These are phyloP conservation scores for Nicotiana tomentosiformis DNA, from an alignment of 257 asterid genomes.

Conservation along the genomic window DNA sequence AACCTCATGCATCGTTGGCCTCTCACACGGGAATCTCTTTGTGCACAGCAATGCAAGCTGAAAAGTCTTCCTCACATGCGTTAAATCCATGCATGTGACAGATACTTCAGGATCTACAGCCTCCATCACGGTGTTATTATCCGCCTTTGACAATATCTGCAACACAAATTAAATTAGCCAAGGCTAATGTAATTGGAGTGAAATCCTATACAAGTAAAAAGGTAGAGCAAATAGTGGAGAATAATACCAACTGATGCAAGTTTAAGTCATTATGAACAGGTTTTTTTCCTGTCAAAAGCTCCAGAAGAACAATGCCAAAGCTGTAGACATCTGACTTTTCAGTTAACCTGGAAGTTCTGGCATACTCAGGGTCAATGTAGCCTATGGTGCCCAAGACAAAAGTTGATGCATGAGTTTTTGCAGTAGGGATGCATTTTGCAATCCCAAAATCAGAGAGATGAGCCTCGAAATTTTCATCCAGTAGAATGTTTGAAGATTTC, in stretches of 20 bases:
- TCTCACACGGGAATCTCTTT: conserved; percentile 53
- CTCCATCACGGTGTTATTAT: conserved; percentile 80
- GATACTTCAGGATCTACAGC: conserved; percentile 89
- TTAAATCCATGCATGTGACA: conserved; percentile 67
- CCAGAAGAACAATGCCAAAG: conserved; percentile 90
- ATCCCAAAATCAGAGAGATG: conserved; percentile 94
- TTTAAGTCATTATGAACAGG: conserved; percentile 80
- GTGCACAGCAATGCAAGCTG: conserved; percentile 94
- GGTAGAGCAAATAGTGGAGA: not conserved
- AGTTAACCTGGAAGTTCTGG: conserved; percentile 80
- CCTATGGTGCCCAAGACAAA: conserved; percentile 94
- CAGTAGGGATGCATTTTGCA: conserved; percentile 60
- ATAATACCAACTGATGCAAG: conserved; percentile 81
- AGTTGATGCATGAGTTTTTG: conserved; percentile 86
- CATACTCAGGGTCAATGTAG: conserved; percentile 95
- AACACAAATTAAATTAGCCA: not conserved
- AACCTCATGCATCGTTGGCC: conserved; percentile 94
- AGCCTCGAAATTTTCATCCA: conserved; percentile 85
- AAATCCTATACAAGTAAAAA: not conserved
- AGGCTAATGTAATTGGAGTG: not conserved
- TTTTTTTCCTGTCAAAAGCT: conserved; percentile 86
- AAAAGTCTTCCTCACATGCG: conserved; percentile 65
- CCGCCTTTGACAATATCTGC: conserved; percentile 80
- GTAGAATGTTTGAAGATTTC: conserved; percentile 79
- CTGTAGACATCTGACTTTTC: conserved; percentile 95